A percentile compares a stretch with the other conserved stretches of the same genome.
Conservation (phyloP, 345 rosid species). For the Diplotaxis tenuifolia region DNA sequence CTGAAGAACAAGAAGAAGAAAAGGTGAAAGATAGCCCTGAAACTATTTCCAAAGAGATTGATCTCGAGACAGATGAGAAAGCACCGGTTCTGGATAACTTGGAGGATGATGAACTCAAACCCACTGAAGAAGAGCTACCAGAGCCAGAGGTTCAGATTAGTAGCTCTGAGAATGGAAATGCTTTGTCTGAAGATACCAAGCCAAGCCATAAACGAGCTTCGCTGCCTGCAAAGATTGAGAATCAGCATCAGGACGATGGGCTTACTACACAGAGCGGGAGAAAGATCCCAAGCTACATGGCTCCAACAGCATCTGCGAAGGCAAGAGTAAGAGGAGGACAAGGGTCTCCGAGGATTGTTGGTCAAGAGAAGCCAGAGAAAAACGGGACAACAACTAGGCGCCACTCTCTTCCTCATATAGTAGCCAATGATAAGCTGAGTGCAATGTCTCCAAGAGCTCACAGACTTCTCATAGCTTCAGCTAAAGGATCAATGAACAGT, state of each 20-base stretch:
- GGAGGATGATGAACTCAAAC: conserved; percentile 36
- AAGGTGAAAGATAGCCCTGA: conserved; percentile 28
- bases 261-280: conserved; percentile 40
- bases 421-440: conserved; percentile 47
- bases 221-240: conserved; percentile 56
- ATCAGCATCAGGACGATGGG: conserved; percentile 47
- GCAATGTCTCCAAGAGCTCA: conserved; percentile 63
- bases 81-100: conserved; percentile 26
- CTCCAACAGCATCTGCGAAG: conserved; percentile 78
- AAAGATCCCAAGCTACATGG: conserved; percentile 80
- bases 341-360: conserved; percentile 54
- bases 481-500: conserved; percentile 52
- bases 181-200: conserved; percentile 42
- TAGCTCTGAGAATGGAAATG: conserved; percentile 40
- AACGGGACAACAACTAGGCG: conserved; percentile 53
- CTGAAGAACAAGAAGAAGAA: conserved; percentile 25
- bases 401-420: conserved; percentile 67
- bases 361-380: conserved; percentile 50
- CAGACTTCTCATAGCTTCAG: conserved; percentile 49
- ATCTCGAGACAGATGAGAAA: conserved; percentile 27
- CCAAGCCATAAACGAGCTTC: conserved; percentile 62
- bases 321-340: conserved; percentile 74
- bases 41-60: conserved; percentile 29
- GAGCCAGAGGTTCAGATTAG: conserved; percentile 30
- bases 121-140: conserved; percentile 38